Base-by-base conservation (phyloP, 2,329 filamentous ascomycete genomes). In the Sphaerulina vaccinii region DNA sequence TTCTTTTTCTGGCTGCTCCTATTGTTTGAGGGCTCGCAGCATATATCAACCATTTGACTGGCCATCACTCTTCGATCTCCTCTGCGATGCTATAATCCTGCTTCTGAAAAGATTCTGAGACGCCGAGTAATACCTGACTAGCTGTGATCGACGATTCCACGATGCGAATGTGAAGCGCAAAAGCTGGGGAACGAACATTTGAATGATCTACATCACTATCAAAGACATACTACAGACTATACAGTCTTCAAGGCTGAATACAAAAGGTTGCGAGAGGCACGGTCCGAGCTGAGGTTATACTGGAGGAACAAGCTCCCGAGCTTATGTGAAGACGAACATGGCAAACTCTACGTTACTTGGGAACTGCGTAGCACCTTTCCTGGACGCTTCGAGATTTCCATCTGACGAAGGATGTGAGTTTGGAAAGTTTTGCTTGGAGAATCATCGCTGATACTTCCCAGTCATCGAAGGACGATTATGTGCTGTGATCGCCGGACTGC, bases 291-390 rank as follows among this genome's bases (percentile, higher is more conserved):
- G 51, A 47, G 45, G 32, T 13, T 10, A 22, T 8, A 36, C 43
- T 32, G 32, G 16, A 39, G 19, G 8, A 19, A 22, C 9, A 39
- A 22, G n/a, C 37, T 39, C 18, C 18, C 38, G 43, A 51, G 42
- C 43, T 39, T 44, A 37, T 39, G 13, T 9, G 15, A 32, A 47
- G 27, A 41, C 36, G 22, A 47, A 32, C 21, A 70, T 70, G 66
- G 58, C 64, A 56, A 48, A 58, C 52, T 62, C 64, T 29, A 56
- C 64, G 7, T 61, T 73, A n/a, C 61, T 64, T 33, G 83, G 80
- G 57, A 63, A 72, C 15, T 95, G 89, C 69, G 80, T 82, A 13
- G 59, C 77, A 45, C 89, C 89, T 4, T 92, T 93, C 65, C 77
- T 85, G 56, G 82, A 88, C 66, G 77, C 79, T 52, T 70, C 71